phyloP scores from a whole-genome alignment of 441 rosid genomes.

The Oxalis stricta region DNA sequence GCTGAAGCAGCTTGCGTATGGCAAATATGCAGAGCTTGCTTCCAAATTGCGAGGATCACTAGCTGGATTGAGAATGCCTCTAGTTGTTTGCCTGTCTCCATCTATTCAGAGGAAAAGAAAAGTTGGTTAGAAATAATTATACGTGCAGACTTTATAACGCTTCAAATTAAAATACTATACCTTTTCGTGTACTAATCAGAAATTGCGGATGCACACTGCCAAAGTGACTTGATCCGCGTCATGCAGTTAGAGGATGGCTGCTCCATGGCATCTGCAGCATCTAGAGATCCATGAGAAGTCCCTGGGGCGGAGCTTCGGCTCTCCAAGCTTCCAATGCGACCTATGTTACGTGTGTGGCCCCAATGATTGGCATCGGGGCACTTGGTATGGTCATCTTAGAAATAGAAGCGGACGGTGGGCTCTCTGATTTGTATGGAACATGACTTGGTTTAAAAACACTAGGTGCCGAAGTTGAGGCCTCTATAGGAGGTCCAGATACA shows the following conservation, averaged over 20 bases:
- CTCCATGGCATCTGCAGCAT: slow-evolving; percentile 51
- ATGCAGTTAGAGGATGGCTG: slow-evolving; percentile 53
- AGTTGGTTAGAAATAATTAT: not conserved
- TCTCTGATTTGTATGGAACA: slow-evolving; percentile 33
- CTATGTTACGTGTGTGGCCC: slow-evolving; percentile 24
- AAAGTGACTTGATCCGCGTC: slow-evolving; percentile 71
- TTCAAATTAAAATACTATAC: slow-evolving; percentile 14
- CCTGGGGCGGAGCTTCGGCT: slow-evolving; percentile 57
- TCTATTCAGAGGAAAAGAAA: slow-evolving; percentile 20
- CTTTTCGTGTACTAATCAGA: slow-evolving; percentile 51
- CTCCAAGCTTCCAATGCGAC: slow-evolving; percentile 41
- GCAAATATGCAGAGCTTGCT: slow-evolving; percentile 83
- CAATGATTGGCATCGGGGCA: slow-evolving; percentile 58
- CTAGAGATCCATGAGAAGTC: slow-evolving; percentile 72
- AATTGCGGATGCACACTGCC: slow-evolving; percentile 56
- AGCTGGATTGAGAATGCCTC: slow-evolving; percentile 92
- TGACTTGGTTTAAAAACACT: slow-evolving; percentile 43
- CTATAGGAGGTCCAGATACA: slow-evolving; percentile 71
- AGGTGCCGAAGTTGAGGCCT: slow-evolving; percentile 35
- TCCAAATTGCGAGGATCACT: slow-evolving; percentile 90
- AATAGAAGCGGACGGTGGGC: slow-evolving; percentile 29
- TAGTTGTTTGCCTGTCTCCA: slow-evolving; percentile 33
- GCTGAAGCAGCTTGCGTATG: slow-evolving; percentile 89
- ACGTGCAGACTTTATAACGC: not conserved
- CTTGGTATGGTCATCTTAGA: slow-evolving; percentile 24